These are phyloP conservation scores for Xylaria nigripes DNA, from an alignment of 495 filamentous ascomycete genomes.

Conservation along the genomic window DNA sequence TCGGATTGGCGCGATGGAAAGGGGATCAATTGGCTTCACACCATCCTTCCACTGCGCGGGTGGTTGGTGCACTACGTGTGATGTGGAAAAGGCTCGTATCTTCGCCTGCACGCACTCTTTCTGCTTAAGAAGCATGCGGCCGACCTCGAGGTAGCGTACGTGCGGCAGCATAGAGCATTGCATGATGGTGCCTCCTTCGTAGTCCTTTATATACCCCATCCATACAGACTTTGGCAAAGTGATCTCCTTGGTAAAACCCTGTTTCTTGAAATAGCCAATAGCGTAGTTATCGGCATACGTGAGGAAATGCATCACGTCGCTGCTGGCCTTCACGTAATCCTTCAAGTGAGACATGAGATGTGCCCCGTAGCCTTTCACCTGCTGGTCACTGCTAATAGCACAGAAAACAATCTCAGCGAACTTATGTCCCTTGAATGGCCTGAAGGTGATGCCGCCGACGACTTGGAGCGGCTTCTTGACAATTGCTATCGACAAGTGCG, in stretches of 20 bases:
- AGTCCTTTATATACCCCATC: constrained; percentile 99
- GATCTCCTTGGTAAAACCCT: constrained; percentile 98
- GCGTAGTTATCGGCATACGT: constrained; percentile 99
- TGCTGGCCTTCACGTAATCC: constrained; percentile 97
- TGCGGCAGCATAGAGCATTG: constrained; percentile 95
- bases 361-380: constrained; percentile 96
- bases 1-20: constrained; percentile 74
- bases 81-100: constrained; percentile 83
- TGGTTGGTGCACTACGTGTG: constrained; percentile 76
- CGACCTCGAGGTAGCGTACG: constrained; percentile 86
- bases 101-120: constrained; percentile 92
- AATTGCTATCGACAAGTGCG: constrained; percentile 92
- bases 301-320: constrained; percentile 94
- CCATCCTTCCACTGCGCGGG: constrained; percentile 79
- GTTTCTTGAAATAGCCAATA: constrained; percentile 98
- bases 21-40: constrained; percentile 63
- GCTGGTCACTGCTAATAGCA: constrained; percentile 94
- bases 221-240: constrained; percentile 81
- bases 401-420: constrained; percentile 99
- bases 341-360: constrained; percentile 98
- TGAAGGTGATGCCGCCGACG: constrained; percentile 93
- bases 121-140: constrained; percentile 95
- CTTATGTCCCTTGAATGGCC: constrained; percentile 83
- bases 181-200: constrained; percentile 98
- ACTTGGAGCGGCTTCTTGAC: constrained; percentile 94